A percentile compares a stretch with the other conserved stretches of the same genome.
Evolutionary conservation across 164 flowering plant genomes (phyloP).

Genomic region (Buxus sempervirens): DNA sequence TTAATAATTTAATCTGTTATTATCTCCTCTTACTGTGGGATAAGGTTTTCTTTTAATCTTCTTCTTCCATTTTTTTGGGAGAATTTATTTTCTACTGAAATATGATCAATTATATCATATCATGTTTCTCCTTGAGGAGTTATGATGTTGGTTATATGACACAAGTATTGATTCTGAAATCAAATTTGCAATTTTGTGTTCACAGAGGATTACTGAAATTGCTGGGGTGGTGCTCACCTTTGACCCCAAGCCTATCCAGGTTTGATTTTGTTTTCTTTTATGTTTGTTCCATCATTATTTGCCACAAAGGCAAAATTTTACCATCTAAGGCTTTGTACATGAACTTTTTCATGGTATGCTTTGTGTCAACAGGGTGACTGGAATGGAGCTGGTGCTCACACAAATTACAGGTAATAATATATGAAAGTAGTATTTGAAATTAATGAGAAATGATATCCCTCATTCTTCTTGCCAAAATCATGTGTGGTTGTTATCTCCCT

Average conservation of each 20-base stretch:
- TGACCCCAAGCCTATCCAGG: constrained; percentile 29
- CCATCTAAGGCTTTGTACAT: not conserved
- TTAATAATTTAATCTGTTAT: not conserved
- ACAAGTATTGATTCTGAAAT: not conserved
- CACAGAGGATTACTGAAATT: constrained; percentile 30
- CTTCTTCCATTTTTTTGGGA: not conserved
- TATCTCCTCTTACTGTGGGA: too few species aligned
- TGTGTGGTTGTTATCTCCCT: not conserved
- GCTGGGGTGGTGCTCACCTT: constrained; percentile 28
- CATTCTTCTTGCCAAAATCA: not conserved
- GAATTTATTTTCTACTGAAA: too few species aligned
- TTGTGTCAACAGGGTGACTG: constrained; percentile 22
- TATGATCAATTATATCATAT: too few species aligned
- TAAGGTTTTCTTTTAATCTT: not conserved
- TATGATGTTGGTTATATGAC: too few species aligned
- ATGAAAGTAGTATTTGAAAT: not conserved
- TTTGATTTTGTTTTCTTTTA: not conserved
- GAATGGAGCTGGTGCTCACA: constrained; percentile 32
- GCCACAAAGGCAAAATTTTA: too few species aligned
- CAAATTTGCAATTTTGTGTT: not conserved
- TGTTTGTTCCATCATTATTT: not conserved
- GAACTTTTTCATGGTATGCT: not conserved
- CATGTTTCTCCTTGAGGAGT: too few species aligned
- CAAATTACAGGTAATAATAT: constrained; percentile 18
- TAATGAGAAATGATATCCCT: not conserved